These are phyloP conservation scores for Colletotrichum camelliae DNA, from an alignment of 2,329 filamentous ascomycete species.

Conservation along the genomic window DNA sequence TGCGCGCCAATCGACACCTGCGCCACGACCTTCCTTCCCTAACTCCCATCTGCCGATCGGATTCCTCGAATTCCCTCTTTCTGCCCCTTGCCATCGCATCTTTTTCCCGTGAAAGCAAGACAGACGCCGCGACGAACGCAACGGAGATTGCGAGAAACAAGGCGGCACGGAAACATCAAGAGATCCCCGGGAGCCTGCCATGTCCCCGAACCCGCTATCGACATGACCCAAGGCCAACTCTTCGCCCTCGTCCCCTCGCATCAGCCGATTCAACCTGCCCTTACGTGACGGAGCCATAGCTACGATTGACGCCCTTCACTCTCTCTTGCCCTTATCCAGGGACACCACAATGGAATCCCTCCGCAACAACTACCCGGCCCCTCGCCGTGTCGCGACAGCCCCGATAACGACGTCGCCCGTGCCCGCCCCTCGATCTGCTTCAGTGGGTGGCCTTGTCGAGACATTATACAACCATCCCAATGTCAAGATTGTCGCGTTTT, in stretches of 20 bases:
- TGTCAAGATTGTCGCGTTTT: constrained; percentile 70
- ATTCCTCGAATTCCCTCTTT: constrained; percentile 4
- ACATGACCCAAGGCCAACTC: constrained; percentile 11
- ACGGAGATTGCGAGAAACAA: neutral
- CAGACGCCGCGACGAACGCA: constrained; percentile 6
- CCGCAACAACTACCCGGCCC: constrained; percentile 29
- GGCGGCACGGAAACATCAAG: neutral
- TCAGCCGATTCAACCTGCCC: neutral
- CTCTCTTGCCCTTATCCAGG: neutral
- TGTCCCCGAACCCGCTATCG: constrained; percentile 1
- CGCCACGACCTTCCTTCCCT: neutral
- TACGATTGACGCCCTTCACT: neutral
- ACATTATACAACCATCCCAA: constrained; percentile 77
- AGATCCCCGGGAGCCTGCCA: neutral
- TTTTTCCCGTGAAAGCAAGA: neutral
- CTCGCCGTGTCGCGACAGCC: constrained; percentile 44
- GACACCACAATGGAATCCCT: constrained; percentile 20
- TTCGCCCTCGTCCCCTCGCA: neutral
- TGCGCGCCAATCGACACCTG: neutral
- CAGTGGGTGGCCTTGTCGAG: constrained; percentile 55
- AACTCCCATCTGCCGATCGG: constrained; percentile 1
- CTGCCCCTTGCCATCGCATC: neutral
- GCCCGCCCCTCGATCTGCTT: constrained; percentile 26
- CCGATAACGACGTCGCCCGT: constrained; percentile 32
- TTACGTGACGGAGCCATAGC: constrained; percentile 1